phyloP scores from a whole-genome alignment of 495 filamentous ascomycete species.

The Apodospora peruviana region DNA sequence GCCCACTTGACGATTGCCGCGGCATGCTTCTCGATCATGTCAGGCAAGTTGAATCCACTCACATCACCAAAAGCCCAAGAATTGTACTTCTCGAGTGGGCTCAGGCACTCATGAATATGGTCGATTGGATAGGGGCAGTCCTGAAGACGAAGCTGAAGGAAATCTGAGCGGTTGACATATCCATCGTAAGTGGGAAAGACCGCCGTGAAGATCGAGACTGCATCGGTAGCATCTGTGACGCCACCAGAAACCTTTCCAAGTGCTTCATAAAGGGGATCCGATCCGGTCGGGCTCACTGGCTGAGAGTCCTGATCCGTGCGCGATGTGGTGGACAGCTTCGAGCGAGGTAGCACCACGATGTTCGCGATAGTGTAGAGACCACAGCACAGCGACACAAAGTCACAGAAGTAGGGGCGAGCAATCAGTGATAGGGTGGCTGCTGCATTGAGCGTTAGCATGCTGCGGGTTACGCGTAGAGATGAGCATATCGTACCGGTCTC shows the following conservation, averaged over 20 bases:
- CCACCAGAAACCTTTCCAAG: no score
- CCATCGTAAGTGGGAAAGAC: conserved; percentile 13
- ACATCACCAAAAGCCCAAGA: neutral
- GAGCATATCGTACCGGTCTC: no score
- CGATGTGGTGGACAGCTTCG: no score
- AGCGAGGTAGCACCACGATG: neutral
- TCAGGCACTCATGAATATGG: conserved; percentile 8
- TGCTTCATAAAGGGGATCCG: no score
- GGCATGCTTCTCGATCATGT: conserved; percentile 13
- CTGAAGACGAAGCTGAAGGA: conserved; percentile 18
- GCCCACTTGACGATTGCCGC: conserved; percentile 22
- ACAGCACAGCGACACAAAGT: neutral
- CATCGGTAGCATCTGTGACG: no score
- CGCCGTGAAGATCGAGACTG: conserved; percentile 19
- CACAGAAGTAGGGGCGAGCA: neutral
- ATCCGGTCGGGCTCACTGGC: no score
- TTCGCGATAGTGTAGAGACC: neutral
- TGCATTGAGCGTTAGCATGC: no score
- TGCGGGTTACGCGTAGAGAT: no score
- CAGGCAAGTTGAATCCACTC: conserved; percentile 1
- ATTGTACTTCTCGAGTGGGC: conserved; percentile 6
- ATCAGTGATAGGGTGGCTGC: neutral
- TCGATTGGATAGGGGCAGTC: conserved; percentile 16
- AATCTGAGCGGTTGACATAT: conserved; percentile 16
- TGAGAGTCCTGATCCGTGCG: no score